Conservation (phyloP, 2,329 filamentous ascomycete genomes). For the Zopfia rhizophila region DNA sequence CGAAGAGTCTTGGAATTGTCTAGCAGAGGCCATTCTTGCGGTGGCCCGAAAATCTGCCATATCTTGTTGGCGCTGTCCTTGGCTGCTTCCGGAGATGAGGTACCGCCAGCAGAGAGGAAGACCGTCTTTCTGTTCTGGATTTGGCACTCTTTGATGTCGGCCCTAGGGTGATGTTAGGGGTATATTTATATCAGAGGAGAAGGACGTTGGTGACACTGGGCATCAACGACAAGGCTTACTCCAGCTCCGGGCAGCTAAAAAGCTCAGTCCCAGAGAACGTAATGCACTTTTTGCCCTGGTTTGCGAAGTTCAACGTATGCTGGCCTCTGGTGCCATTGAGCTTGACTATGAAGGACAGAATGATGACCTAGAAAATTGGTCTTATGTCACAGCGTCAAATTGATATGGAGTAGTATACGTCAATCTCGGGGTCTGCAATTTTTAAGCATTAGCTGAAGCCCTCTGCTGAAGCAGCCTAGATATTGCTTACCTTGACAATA, state of each 20-base stretch:
- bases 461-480: too few relatives aligned
- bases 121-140: too few relatives aligned
- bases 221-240: too few relatives aligned
- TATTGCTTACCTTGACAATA: constrained; percentile 63
- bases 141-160: too few relatives aligned
- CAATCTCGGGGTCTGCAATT: background rate
- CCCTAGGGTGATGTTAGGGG: too few relatives aligned
- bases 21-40: constrained; percentile 42
- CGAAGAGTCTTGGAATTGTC: constrained; percentile 63
- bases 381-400: too few relatives aligned
- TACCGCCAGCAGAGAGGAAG: too few relatives aligned
- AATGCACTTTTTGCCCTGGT: constrained; percentile 68
- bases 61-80: constrained; percentile 63
- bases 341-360: constrained; percentile 69
- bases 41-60: constrained; percentile 76
- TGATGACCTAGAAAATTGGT: constrained; percentile 63
- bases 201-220: too few relatives aligned
- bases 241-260: constrained; percentile 70
- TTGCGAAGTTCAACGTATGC: constrained; percentile 70
- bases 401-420: too few relatives aligned
- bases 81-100: too few relatives aligned
- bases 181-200: too few relatives aligned
- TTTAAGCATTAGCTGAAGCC: too few relatives aligned
- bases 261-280: constrained; percentile 66
- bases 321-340: constrained; percentile 62